phyloP scores from a whole-genome alignment of 306 rosid genomes.

The Medicago ruthenica region DNA sequence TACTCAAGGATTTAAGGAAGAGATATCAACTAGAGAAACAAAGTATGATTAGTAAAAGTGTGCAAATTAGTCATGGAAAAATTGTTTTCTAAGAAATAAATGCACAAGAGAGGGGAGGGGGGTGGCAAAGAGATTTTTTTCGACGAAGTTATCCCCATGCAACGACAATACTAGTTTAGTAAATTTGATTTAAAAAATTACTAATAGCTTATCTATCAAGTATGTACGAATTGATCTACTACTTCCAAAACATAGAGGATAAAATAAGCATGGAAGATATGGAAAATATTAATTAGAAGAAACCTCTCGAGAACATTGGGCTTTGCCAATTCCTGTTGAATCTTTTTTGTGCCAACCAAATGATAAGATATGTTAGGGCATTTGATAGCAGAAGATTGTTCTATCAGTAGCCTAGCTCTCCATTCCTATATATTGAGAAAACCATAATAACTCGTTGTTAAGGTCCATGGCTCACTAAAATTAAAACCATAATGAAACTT shows the following conservation, averaged over 20 bases:
- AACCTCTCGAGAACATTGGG: constrained; percentile 92
- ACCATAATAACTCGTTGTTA: constrained; percentile 22
- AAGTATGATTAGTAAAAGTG: no score
- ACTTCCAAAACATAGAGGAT: background rate
- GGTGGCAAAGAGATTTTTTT: no score
- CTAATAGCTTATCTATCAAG: background rate
- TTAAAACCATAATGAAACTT: background rate
- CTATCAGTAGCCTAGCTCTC: constrained; percentile 83
- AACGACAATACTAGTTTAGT: no score
- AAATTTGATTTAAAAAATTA: no score
- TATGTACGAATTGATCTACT: background rate
- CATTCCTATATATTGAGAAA: constrained; percentile 69
- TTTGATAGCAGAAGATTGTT: constrained; percentile 88
- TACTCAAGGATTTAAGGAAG: constrained; percentile 34
- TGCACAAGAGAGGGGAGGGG: no score
- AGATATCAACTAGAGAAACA: background rate
- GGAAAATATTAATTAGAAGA: constrained; percentile 29
- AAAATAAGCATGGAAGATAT: constrained; percentile 13
- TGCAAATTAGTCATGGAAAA: no score
- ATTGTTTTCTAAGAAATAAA: no score
- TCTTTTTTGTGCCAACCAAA: constrained; percentile 82
- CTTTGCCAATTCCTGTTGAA: constrained; percentile 93
- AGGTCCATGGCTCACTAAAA: background rate
- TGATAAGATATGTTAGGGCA: constrained; percentile 96
- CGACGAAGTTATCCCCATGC: no score